Base-by-base conservation (phyloP, 1,139 yeast species). In the Eremothecium coryli region DNA sequence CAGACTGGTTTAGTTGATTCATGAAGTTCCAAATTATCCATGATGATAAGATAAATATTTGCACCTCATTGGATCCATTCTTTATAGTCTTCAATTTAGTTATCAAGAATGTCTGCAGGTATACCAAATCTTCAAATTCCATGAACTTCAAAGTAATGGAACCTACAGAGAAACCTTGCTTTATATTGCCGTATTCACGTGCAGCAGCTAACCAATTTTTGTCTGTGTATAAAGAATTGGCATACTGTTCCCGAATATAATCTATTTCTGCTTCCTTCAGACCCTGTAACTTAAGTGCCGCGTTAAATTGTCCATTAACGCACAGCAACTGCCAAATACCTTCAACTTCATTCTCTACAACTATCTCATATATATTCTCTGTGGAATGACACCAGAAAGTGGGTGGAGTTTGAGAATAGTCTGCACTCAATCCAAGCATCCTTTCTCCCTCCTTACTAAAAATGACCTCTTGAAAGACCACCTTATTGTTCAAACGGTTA, bases 1-100 rank as follows among this genome's bases (percentile, higher is more conserved):
- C 80, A 8, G 68, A 38, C 2, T 60, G 57, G 44, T 71, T 70
- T 18, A 72, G 49, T 38, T 63, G 63, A 38, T 71, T 76, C 54
- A 76, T 62, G 38, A 59, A 72, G 9, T 82, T 58, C 60, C 86
- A 93, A 5, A 84, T 69, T 25, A 88, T 73, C 95, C 96, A 88
- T 39, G 81, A 73, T 0, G 88, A 74, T n/a, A 88, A 56, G 38
- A 85, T 67, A 0, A 70, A 27, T 3, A 16, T 18, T 14, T 27
- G 30, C 3, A 17, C 17, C 64, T 23, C 70, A 60, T 48, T 80
- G 81, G 51, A 82, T 70, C 28, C 62, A 59, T 38, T 61, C 62
- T 12, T 48, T 40, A 34, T 54, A 25, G 59, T 30, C 31, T 39
- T 63, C 33, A 82, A 65, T 45, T 82, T 80, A 1, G 68, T 61